A percentile compares a stretch with the other conserved stretches of the same genome.
Conservation (phyloP, 1,284 basidiomycete species). For the Ceraceosorus guamensis region DNA sequence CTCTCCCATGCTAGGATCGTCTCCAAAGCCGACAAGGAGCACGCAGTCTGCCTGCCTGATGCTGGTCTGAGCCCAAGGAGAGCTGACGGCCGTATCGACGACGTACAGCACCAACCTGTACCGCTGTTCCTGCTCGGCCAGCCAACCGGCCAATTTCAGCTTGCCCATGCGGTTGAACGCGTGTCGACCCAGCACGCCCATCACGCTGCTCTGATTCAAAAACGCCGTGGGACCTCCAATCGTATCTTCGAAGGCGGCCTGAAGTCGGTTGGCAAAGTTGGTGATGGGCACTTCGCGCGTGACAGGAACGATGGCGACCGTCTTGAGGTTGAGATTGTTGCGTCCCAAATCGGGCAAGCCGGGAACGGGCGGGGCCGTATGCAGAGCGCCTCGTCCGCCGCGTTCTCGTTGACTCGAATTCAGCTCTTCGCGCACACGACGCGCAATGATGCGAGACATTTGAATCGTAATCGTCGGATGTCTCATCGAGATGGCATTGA, state of each 20-base stretch:
- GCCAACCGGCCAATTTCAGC: constrained; percentile 46
- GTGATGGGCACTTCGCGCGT: constrained; percentile 52
- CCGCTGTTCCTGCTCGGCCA: constrained; percentile 44
- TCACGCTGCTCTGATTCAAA: constrained; percentile 43
- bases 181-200: constrained; percentile 44
- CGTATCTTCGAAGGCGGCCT: constrained; percentile 38
- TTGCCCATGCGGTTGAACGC: constrained; percentile 48
- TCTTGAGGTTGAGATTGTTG: constrained; percentile 87
- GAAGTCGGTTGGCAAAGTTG: constrained; percentile 42
- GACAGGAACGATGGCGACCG: constrained; percentile 67
- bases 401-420: constrained; percentile 17
- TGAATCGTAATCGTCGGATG: constrained; percentile 94
- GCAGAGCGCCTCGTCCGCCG: constrained; percentile 1
- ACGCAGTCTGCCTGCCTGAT: constrained; percentile 77
- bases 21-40: constrained; percentile 75
- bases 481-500: constrained; percentile 74
- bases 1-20: constrained; percentile 78
- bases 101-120: constrained; percentile 46
- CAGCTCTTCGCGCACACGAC: constrained; percentile 76
- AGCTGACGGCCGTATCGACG: constrained; percentile 44
- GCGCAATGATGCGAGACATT: constrained; percentile 88
- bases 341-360: constrained; percentile 53
- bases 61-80: constrained; percentile 44
- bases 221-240: constrained; percentile 40
- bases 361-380: constrained; percentile 23